These are phyloP conservation scores for Kregervanrija delftensis DNA, from an alignment of 805 yeast genomes.

Conservation along the genomic window DNA sequence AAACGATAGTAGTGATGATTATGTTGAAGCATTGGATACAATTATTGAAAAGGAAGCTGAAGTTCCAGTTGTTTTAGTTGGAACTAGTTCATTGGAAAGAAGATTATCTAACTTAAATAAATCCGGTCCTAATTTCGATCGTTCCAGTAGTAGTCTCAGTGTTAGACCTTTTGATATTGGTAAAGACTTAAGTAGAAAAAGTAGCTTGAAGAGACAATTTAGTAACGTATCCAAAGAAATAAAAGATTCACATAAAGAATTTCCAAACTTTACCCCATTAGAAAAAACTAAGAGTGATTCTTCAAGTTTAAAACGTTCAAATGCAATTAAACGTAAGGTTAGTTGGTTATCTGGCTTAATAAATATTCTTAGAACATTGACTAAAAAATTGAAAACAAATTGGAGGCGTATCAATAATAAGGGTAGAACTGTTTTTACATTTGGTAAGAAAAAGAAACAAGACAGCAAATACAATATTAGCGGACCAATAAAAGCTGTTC, in stretches of 20 bases:
- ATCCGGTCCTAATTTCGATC: background rate
- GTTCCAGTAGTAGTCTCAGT: background rate
- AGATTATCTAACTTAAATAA: constrained; percentile 1
- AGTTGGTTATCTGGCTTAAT: constrained; percentile 23
- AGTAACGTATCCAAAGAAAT: background rate
- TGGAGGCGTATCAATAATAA: constrained; percentile 17
- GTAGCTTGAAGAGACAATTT: constrained; percentile 2
- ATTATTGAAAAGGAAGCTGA: background rate
- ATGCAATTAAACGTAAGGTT: constrained; percentile 26
- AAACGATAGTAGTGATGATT: background rate
- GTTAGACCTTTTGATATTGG: constrained; percentile 1
- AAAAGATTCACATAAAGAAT: background rate
- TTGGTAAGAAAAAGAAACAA: background rate
- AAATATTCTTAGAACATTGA: constrained; percentile 9
- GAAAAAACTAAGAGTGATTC: constrained; percentile 5
- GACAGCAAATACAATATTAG: background rate
- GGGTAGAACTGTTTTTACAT: constrained; percentile 7
- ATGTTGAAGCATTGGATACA: background rate
- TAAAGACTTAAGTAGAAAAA: background rate
- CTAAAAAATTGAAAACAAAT: constrained; percentile 8
- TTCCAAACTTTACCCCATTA: background rate
- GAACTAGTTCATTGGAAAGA: constrained; percentile 11
- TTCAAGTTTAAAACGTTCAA: constrained; percentile 18
- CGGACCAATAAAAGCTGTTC: no score
- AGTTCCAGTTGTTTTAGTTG: constrained; percentile 4